Evolutionary conservation across 2,329 filamentous ascomycete species (phyloP), one percentile per base, ranked within the genome.

Genomic region (Penicillium sp.): DNA sequence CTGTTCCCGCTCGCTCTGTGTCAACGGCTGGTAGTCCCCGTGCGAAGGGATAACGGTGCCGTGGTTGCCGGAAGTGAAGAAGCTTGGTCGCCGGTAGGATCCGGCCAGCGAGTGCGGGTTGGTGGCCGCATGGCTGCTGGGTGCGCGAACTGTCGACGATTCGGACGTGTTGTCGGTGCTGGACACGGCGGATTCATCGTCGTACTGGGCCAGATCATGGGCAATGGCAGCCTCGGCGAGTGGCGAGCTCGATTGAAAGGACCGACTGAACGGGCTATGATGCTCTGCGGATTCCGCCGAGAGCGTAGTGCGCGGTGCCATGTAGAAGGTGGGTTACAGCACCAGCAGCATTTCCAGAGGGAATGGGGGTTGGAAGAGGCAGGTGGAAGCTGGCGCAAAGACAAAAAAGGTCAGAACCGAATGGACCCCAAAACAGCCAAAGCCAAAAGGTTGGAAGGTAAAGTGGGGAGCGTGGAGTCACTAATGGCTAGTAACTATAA

Each of bases 81-180:
- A 88, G 60, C 85, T 89, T 1, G 91, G 90, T 39, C 91, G 83
- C 49, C 89, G 84, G 74, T 94, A 96, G 26, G 83, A 83, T 29
- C 82, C 80, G 15, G 80, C 78, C 74, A 88, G 79, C 13, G 83
- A 82, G 56, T 75, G 68, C 13, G 67, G 63, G 27, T 68, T 68
- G 23, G 64, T 69, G 15, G 69, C 57, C 49, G 75, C 52, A 55
- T 71, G 49, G 59, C 69, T 68, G 58, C 69, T 69, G 15, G 68
- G 58, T 41, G 76, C 72, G 58, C 75, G 72, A 46, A 77, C 61
- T 8, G 76, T 75, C 44, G 72, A 69, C 9, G 64, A 63, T 33
- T 74, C 74, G 18, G 67, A 70, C 37, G 77, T 72, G 4, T 69
- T 67, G 4, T 71, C 70, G 10, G 71, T 69, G 21, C 43, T 76